Evolutionary conservation across 148 eudicot species (phyloP).

Genomic region (Bassia scoparia): DNA sequence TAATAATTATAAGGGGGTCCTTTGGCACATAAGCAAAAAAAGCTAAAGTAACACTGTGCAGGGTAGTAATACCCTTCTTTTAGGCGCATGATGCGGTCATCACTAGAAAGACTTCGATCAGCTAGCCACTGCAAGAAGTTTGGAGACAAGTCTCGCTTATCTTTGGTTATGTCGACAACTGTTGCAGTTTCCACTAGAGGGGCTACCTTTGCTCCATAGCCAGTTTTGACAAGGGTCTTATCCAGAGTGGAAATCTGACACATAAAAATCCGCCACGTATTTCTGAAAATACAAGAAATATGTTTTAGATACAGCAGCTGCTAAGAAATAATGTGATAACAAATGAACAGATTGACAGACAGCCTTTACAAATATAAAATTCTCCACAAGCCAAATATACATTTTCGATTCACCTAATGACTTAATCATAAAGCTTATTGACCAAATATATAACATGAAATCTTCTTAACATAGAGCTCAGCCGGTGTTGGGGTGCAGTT

Average conservation of each 20-base stretch:
- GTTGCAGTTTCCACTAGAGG: constrained; percentile 69
- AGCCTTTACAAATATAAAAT: neutral
- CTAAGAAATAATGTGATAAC: neutral
- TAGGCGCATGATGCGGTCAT: constrained; percentile 84
- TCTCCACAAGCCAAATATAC: neutral
- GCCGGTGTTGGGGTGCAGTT: too few species aligned
- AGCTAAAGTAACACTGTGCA: constrained; percentile 10
- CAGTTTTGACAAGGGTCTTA: constrained; percentile 85
- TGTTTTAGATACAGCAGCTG: constrained; percentile 16
- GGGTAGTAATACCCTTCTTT: constrained; percentile 86
- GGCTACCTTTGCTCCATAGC: constrained; percentile 90
- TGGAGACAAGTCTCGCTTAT: constrained; percentile 70
- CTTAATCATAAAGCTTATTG: too few species aligned
- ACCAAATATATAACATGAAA: too few species aligned
- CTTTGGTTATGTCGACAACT: constrained; percentile 66
- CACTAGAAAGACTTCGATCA: constrained; percentile 82
- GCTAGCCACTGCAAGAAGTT: constrained; percentile 84
- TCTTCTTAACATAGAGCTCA: too few species aligned
- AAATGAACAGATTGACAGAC: neutral
- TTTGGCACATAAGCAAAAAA: constrained; percentile 6
- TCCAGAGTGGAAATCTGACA: constrained; percentile 89
- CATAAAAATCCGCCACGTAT: constrained; percentile 80
- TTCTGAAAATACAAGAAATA: constrained; percentile 47
- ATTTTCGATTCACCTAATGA: neutral
- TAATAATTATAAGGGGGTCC: too few species aligned